These are phyloP conservation scores for Melanogaster broomeanus DNA, from an alignment of 768 basidiomycete species.

Conservation along the genomic window DNA sequence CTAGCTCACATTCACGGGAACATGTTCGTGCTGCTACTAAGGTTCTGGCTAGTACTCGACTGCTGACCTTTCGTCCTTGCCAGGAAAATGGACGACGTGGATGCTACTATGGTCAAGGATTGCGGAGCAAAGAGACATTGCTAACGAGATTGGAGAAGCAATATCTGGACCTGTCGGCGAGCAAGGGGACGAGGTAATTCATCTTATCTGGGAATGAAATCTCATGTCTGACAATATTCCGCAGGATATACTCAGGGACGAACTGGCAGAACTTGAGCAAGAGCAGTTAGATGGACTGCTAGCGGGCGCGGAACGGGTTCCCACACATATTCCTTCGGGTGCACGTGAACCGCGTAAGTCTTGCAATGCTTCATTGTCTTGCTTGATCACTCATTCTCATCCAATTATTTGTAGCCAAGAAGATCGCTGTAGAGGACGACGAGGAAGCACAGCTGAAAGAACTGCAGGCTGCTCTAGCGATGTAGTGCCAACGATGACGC, in stretches of 20 bases:
- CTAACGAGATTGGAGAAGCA: constrained; percentile 88
- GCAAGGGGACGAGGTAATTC: constrained; percentile 75
- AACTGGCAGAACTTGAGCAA: constrained; percentile 87
- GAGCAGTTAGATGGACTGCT: constrained; percentile 85
- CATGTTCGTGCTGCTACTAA: constrained; percentile 58
- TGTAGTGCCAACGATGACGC: constrained; percentile 47
- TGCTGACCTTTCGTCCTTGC: constrained; percentile 4
- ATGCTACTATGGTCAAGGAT: constrained; percentile 85
- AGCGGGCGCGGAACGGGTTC: constrained; percentile 85
- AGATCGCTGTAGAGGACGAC: constrained; percentile 73
- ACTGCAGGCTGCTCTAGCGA: constrained; percentile 84
- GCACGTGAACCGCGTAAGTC: constrained; percentile 54
- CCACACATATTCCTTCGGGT: constrained; percentile 77
- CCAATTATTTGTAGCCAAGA: constrained; percentile 25
- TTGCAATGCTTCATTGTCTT: neutral
- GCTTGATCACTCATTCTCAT: constrained; percentile 4
- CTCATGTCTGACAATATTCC: neutral
- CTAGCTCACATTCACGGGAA: constrained; percentile 87
- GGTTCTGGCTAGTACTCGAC: neutral
- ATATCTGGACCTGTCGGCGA: constrained; percentile 74
- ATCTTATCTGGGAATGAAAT: neutral
- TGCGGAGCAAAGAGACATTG: constrained; percentile 87
- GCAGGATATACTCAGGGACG: constrained; percentile 76
- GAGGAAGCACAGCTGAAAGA: constrained; percentile 88
- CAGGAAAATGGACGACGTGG: constrained; percentile 88